A percentile compares a stretch with the other conserved stretches of the same genome.
These are phyloP conservation scores for Bretschneidera sinensis DNA, from an alignment of 345 rosid species.

Conservation along the genomic window DNA sequence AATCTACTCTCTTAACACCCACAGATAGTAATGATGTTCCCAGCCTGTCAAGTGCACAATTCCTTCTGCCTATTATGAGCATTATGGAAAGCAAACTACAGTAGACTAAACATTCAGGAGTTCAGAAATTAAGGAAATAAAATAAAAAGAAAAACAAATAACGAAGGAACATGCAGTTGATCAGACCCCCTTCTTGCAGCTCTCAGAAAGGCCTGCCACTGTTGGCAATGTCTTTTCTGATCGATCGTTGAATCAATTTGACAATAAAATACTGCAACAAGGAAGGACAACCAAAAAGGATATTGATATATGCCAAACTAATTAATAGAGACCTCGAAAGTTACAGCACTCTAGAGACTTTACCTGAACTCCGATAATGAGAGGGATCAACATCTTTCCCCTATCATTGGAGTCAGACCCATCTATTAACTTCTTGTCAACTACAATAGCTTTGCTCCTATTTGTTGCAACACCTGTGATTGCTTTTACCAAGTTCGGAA, in stretches of 20 bases:
- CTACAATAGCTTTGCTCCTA: conserved; percentile 42
- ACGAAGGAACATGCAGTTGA: conserved; percentile 8
- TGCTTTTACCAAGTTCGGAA: conserved; percentile 57
- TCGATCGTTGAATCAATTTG: conserved; percentile 57
- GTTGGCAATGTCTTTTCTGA: conserved; percentile 43
- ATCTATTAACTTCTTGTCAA: conserved; percentile 69
- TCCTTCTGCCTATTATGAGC: background rate
- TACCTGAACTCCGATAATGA: conserved; percentile 61
- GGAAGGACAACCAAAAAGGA: background rate
- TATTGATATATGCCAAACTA: background rate
- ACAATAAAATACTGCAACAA: conserved; percentile 57
- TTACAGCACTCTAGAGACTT: conserved; percentile 1
- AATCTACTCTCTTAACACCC: background rate
- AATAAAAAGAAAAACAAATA: background rate
- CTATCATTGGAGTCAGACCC: conserved; percentile 61
- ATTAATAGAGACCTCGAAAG: conserved; percentile 4
- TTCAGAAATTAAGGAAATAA: background rate
- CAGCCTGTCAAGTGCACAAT: too few species aligned
- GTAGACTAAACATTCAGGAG: background rate
- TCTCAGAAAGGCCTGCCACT: conserved; percentile 43
- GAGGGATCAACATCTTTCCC: conserved; percentile 66
- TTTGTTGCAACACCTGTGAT: conserved; percentile 61
- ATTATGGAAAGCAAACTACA: background rate
- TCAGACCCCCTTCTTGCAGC: conserved; percentile 1
- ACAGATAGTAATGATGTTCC: background rate